These are phyloP conservation scores for Fraxinus ornus DNA, from an alignment of 305 asterid genomes.

Conservation along the genomic window DNA sequence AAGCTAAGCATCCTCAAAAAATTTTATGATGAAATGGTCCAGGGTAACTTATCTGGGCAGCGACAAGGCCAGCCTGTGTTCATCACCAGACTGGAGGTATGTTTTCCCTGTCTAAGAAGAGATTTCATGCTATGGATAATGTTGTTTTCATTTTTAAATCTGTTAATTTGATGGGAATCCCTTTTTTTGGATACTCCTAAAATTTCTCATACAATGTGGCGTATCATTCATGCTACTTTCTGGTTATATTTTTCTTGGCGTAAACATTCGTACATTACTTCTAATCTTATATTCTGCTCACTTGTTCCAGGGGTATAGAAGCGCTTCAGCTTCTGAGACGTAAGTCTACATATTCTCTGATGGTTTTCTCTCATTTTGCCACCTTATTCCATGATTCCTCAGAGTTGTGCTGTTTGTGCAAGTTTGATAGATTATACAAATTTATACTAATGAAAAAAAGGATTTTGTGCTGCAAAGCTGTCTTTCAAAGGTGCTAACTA, in stretches of 20 bases:
- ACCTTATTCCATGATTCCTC: neutral
- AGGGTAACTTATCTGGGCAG: conserved; percentile 98
- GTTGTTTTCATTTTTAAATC: neutral
- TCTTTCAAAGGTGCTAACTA: neutral
- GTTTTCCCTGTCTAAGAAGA: conserved; percentile 15
- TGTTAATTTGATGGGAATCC: neutral
- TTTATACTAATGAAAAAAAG: neutral
- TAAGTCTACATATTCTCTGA: conserved; percentile 38
- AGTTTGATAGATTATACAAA: neutral
- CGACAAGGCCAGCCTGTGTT: conserved; percentile 97
- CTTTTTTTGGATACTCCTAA: neutral
- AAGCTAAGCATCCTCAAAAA: neutral
- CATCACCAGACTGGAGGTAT: conserved; percentile 95
- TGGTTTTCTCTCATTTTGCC: conserved; percentile 21
- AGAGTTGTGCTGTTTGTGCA: conserved; percentile 2
- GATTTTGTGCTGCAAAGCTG: neutral
- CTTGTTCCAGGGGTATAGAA: conserved; percentile 73
- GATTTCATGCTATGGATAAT: neutral
- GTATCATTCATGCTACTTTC: neutral
- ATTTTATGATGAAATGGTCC: conserved; percentile 25
- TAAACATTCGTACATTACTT: neutral
- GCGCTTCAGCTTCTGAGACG: conserved; percentile 76
- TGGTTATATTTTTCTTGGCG: neutral
- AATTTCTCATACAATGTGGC: neutral
- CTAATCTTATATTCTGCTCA: conserved; percentile 7